These are phyloP conservation scores for Diaporthe ampelina DNA, from an alignment of 2,329 filamentous ascomycete genomes.

Conservation along the genomic window DNA sequence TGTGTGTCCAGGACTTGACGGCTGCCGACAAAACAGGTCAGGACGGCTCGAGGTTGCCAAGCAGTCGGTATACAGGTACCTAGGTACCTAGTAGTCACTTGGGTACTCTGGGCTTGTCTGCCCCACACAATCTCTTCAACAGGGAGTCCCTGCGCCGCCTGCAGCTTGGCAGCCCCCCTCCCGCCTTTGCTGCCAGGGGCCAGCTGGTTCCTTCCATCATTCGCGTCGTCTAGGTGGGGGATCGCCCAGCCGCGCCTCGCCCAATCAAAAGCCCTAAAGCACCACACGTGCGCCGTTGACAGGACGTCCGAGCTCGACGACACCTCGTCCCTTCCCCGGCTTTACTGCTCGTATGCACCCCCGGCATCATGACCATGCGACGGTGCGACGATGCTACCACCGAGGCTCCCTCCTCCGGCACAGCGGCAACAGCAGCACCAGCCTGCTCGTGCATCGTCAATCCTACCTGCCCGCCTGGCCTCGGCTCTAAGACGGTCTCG, in stretches of 20 bases:
- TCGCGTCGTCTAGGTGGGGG: neutral
- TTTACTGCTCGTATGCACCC: neutral
- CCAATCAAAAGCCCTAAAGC: constrained; percentile 20
- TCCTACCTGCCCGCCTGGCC: neutral
- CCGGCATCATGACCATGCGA: neutral
- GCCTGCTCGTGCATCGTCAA: too few relatives aligned
- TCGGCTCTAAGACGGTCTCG: constrained; percentile 6
- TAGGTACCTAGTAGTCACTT: too few relatives aligned
- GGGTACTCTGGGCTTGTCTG: constrained; percentile 1
- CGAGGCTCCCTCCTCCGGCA: constrained; percentile 1
- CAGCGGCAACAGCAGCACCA: constrained; percentile 2
- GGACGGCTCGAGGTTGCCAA: too few relatives aligned
- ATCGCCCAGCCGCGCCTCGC: constrained; percentile 9
- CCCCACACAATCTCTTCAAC: constrained; percentile 30
- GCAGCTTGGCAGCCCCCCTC: neutral
- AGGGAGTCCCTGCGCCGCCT: neutral
- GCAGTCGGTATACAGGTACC: too few relatives aligned
- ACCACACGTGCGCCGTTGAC: constrained; percentile 17
- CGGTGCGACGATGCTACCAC: neutral
- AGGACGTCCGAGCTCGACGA: constrained; percentile 28
- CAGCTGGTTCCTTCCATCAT: constrained; percentile 9
- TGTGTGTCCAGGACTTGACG: too few relatives aligned
- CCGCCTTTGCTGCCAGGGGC: constrained; percentile 12
- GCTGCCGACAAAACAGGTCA: too few relatives aligned
- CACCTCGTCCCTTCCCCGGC: constrained; percentile 29